Evolutionary conservation across 768 basidiomycete species (phyloP), one percentile per base, ranked within the genome.

Genomic region (Termitomyces sp.): DNA sequence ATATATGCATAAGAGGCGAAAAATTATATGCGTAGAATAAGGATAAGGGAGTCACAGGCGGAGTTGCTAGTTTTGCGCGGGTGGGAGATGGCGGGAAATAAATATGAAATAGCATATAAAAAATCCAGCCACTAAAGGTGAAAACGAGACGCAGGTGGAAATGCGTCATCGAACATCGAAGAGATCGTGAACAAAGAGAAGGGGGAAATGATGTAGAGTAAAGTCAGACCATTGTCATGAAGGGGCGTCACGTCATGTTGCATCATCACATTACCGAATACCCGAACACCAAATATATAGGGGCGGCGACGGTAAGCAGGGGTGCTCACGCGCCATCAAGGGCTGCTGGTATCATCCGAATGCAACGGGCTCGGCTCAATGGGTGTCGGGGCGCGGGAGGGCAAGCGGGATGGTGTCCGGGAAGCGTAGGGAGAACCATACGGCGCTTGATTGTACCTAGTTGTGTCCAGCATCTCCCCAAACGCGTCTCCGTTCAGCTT

Each of bases 381-480:
- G 31, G 71, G 68, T 37, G 69, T 75, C n/a, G 74, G 70, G 2
- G 70, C 70, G 29, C 74, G 66, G 45, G 74, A 73, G n/a, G 76
- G 74, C 37, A 70, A 65, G 52, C 72, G 65, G 9, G 74, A 75
- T 32, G 72, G 70, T 6, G 68, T 64, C 37, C 75, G 68, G 31
- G 77, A 77, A 6, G 76, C 66, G 60, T 75, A 80, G 48, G 80
- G 80, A 25, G 76, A 77, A 5, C 77, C 77, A 65, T 77, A 79
- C 17, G 76, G 78, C 36, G 76, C 75, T 49, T 72, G 73, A 37
- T 76, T 72, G 62, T 76, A 76, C 66, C 75, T 69, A 57, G 64
- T 25, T n/a, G 76, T 74, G 48, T 77, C 76, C 63, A 73, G 57
- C 67, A 68, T 77, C 46, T 73, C 73, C 57, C 59, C 57, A 40